Evolutionary conservation across 1,284 basidiomycete species (phyloP), one percentile per base, ranked within the genome.

Genomic region (Taiwanofungus camphoratus): DNA sequence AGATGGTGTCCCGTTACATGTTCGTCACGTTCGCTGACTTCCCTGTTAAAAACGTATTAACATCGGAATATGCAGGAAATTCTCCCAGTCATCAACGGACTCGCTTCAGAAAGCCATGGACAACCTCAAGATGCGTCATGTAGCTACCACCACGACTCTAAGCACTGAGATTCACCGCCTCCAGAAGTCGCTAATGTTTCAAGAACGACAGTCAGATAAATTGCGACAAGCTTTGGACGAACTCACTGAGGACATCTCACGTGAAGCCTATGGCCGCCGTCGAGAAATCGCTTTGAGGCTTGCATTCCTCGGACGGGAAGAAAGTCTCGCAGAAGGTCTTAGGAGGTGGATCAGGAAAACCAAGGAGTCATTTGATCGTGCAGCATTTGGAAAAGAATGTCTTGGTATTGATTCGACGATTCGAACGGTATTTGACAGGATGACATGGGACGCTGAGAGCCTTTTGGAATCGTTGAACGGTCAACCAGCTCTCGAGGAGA

Each of bases 1-100:
- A 82, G 56, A 89, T 92, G 72, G 89, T 92, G 22, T 82, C 89
- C 42, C 76, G 88, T 36, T 93, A 93, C 62, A 93, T 92, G 90
- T 88, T 54, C 15, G 54, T 35, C n/a, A 35, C 39, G 23, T 42
- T 22, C 36, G 36, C 20, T 36, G 44, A n/a, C n/a, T n/a, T 44
- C 33, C n/a, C 22, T 1, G 3, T 9, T 8, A 7, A 19, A 8
- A 27, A 36, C 9, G 13, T 23, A 20, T 41, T 36, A 21, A 41
- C n/a, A n/a, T 19, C 6, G 16, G 11, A 8, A 27, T 7, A 12
- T 20, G 5, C 49, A 88, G 87, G 87, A 87, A 83, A 54, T 93
- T 92, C 62, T 90, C 89, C 2, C 90, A 93, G 61, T 73, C 79
- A 15, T 81, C 86, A 6, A 86, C 83, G 11, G 74, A 87, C 42